Base-by-base conservation (phyloP, 805 yeast genomes). In the Nakazawaea wickerhamii region DNA sequence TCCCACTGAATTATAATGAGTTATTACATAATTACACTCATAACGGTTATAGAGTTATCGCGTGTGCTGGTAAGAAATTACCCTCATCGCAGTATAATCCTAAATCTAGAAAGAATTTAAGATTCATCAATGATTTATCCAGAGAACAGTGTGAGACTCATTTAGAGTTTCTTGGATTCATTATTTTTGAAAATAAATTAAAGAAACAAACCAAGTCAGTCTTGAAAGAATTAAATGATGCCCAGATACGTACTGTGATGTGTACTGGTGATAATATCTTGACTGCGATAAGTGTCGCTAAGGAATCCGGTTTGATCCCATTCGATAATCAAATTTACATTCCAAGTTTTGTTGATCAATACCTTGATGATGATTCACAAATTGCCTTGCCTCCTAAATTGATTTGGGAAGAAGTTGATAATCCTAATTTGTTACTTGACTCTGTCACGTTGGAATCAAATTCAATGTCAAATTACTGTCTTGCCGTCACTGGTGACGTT, bases 221-320 rank as follows among this genome's bases (percentile, higher is more conserved):
- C 0, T 68, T 93, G 38, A 49, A 60, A 10, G 71, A 76, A 45
- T 67, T 93, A 38, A 65, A 67, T 18, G 69, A 68, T 5, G 97
- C 99, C 0, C 70, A 76, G 18, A 72, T 93, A 38, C 70, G 97
- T 51, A 85, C 93, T 0, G 67, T 89, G 22, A 93, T 93, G 99
- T 93, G 99, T 61, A 93, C 99, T 0, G 99, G 99, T 41, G 99
- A 93, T 60, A 93, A 93, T 57, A 78, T 93, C 15, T 66, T 93
- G 44, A 93, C 99, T 0, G 99, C 98, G 0, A 77, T 93, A 17
- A 85, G 96, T 61, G 99, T 93, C 14, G 96, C 85, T 3, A 73
- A 79, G 46, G 96, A 91, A 55, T 86, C 95, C 57, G 81, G 78
- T 3, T 67, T 93, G 48, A 61, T 93, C 9, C 60, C 60, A 3